Evolutionary conservation across 2,329 filamentous ascomycete species (phyloP), one percentile per base, ranked within the genome.

Genomic region (Penicillium sclerotiorum): DNA sequence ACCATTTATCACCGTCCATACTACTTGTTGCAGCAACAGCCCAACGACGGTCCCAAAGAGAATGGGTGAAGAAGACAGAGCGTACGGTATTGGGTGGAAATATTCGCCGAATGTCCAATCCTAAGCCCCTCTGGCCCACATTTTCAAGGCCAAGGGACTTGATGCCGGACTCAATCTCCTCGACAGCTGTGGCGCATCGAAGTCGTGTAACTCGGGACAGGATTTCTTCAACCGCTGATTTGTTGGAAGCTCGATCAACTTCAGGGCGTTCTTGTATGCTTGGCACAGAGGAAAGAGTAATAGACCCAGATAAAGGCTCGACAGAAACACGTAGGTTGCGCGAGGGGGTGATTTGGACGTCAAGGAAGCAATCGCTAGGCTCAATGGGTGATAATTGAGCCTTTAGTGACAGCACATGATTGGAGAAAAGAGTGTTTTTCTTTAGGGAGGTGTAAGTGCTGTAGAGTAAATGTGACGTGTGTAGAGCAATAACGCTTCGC

Each of bases 291-390:
- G 83, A 82, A 30, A 96, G 71, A 8, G 85, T 82, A 53, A 91
- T 87, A 9, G 79, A 73, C n/a, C 94, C 94, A 0, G 88, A 91
- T 21, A 89, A 83, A 0, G 88, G 84, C 58, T 95, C 90, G 39
- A 96, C 78, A 15, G 82, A 79, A 22, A 95, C 70, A 5, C 77
- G 81, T 27, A 88, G 72, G 30, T 77, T 74, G 47, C 83, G 79
- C 21, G 80, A 75, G n/a, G 78, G 76, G 4, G 88, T 87, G 22
- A 95, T 75, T 57, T 89, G 86, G 59, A 93, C 80, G 25, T 77
- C 78, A 45, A 97, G 76, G 25, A 72, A 77, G 38, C 88, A 92
- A 30, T 87, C 80, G 11, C 80, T 79, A 1, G 90, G 86, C 41
- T 89, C 83, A 1, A 76, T 74, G 6, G 73, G 70, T 12, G 85